These are phyloP conservation scores for Tephrocybe rancida DNA, from an alignment of 768 basidiomycete species.

Conservation along the genomic window DNA sequence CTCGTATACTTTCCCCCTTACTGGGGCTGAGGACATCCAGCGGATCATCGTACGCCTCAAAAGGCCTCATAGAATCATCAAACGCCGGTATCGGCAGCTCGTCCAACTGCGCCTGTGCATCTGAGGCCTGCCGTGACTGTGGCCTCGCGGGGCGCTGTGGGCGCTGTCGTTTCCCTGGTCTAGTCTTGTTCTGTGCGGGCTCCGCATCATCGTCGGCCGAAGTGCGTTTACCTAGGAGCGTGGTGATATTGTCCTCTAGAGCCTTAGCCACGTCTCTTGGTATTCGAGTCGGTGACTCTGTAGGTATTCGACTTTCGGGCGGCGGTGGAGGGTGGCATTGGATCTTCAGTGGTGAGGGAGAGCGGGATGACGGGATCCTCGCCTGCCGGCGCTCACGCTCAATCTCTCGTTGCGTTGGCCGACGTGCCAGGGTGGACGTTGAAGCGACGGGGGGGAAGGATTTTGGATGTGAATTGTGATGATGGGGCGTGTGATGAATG, in stretches of 20 bases:
- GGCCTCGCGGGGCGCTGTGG: slow-evolving; percentile 37
- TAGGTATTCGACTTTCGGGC: slow-evolving; percentile 21
- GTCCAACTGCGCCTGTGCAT: slow-evolving; percentile 24
- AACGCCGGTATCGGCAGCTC: slow-evolving; percentile 19
- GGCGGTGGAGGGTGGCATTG: slow-evolving; percentile 18
- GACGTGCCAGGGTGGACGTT: slow-evolving; percentile 12
- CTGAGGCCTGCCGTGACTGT: slow-evolving; percentile 41
- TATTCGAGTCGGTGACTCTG: slow-evolving; percentile 45
- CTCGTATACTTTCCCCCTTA: slow-evolving; percentile 49
- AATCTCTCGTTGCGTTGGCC: slow-evolving; percentile 22
- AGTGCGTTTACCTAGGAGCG: slow-evolving; percentile 69
- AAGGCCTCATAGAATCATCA: slow-evolving; percentile 25
- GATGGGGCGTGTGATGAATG: slow-evolving; percentile 16
- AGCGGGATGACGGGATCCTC: slow-evolving; percentile 62
- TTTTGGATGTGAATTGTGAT: slow-evolving; percentile 12
- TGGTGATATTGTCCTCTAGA: slow-evolving; percentile 69
- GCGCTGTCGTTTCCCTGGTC: slow-evolving; percentile 38
- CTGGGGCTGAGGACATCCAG: slow-evolving; percentile 21
- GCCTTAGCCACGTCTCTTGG: slow-evolving; percentile 54
- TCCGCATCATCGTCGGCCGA: slow-evolving; percentile 37
- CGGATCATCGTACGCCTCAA: slow-evolving; percentile 29
- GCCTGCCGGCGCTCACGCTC: slow-evolving; percentile 25
- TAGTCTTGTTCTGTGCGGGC: slow-evolving; percentile 14
- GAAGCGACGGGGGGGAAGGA: slow-evolving; percentile 3
- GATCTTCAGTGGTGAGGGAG: slow-evolving; percentile 57